Evolutionary conservation across 2,329 filamentous ascomycete species (phyloP).

Genomic region (Aspergillus jensenii): DNA sequence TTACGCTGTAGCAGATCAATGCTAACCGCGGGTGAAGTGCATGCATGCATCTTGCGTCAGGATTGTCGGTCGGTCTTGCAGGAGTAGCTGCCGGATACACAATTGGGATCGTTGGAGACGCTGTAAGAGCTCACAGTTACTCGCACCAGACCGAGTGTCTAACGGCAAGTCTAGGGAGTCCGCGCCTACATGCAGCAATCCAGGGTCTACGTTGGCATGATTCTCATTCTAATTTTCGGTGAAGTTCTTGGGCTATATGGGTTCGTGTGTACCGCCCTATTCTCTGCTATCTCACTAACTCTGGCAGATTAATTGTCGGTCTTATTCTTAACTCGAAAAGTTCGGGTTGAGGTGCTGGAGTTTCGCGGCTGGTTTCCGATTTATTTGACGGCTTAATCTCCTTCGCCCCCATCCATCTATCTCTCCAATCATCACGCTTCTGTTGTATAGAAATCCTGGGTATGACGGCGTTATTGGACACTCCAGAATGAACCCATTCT

Average conservation of each 20-base stretch:
- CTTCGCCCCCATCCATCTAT: not conserved
- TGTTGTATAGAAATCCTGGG: conserved; percentile 9
- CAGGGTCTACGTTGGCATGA: conserved; percentile 96
- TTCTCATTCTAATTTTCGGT: conserved; percentile 96
- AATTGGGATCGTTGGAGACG: conserved; percentile 93
- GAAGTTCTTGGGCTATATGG: conserved; percentile 97
- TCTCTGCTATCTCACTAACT: conserved; percentile 18
- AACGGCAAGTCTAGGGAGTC: conserved; percentile 59
- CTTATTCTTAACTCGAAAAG: conserved; percentile 89
- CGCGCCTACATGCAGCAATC: conserved; percentile 96
- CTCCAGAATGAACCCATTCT: not conserved
- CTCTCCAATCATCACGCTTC: not conserved
- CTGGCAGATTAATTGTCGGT: conserved; percentile 77
- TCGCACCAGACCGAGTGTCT: conserved; percentile 14
- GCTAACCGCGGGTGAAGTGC: conserved; percentile 54
- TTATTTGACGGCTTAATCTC: conserved; percentile 9
- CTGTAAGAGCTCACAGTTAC: conserved; percentile 49
- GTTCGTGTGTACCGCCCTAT: conserved; percentile 51
- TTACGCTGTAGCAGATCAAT: not conserved
- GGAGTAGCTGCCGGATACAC: conserved; percentile 94
- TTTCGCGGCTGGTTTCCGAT: conserved; percentile 7
- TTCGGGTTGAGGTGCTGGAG: conserved; percentile 13
- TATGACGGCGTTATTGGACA: not conserved
- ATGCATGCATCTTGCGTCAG: conserved; percentile 90
- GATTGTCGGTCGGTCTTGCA: conserved; percentile 85